phyloP scores from a whole-genome alignment of 768 basidiomycete species.

The Amanita jacksonii region DNA sequence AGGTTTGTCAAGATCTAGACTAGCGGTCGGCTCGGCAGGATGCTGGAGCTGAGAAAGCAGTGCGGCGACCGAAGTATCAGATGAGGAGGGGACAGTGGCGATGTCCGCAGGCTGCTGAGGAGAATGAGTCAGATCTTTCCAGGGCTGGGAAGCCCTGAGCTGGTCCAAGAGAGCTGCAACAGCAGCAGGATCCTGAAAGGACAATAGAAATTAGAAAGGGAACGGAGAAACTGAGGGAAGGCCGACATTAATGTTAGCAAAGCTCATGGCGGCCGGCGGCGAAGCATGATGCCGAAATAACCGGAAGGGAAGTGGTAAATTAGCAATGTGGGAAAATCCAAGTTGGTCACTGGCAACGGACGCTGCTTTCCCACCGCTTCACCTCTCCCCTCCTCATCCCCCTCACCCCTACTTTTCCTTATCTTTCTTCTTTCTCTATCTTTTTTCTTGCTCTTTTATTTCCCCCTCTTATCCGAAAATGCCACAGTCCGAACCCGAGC shows the following conservation, averaged over 20 bases:
- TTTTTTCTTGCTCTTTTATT: constrained; percentile 41
- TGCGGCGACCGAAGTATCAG: constrained; percentile 39
- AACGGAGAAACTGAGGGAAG: constrained; percentile 2
- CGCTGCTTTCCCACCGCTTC: constrained; percentile 27
- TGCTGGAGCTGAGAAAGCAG: constrained; percentile 51
- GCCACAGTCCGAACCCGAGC: constrained; percentile 25
- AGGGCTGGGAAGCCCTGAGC: constrained; percentile 57
- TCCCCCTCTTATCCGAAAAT: constrained; percentile 24
- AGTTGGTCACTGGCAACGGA: constrained; percentile 33
- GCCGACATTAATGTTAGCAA: constrained; percentile 49
- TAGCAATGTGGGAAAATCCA: constrained; percentile 32
- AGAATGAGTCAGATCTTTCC: constrained; percentile 35
- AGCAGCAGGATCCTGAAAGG: constrained; percentile 48
- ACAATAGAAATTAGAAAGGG: constrained; percentile 2
- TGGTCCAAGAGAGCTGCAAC: constrained; percentile 66
- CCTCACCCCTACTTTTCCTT: too few relatives aligned
- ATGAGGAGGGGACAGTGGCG: constrained; percentile 5
- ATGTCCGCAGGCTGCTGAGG: constrained; percentile 7
- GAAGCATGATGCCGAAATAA: constrained; percentile 21
- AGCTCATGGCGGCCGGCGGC: constrained; percentile 23
- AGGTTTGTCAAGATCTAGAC: background rate
- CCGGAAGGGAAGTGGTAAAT: too few relatives aligned
- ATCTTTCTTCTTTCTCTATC: constrained; percentile 22
- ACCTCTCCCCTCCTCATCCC: constrained; percentile 16
- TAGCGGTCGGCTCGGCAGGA: background rate